These are phyloP conservation scores for Diaporthe ampelina DNA, from an alignment of 2,329 filamentous ascomycete genomes.

Conservation along the genomic window DNA sequence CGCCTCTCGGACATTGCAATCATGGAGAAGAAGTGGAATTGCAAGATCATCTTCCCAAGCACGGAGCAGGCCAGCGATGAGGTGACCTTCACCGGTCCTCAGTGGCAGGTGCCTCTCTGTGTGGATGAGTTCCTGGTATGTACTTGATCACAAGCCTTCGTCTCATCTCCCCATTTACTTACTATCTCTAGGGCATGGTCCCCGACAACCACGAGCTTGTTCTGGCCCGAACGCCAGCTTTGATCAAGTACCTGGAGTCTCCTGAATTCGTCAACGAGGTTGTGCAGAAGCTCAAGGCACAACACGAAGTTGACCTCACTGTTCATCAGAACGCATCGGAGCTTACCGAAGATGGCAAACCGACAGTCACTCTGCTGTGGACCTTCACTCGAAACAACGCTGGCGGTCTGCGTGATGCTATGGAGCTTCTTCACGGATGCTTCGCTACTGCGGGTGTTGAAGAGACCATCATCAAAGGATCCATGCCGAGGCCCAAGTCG, in stretches of 20 bases:
- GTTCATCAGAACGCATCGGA: constrained; percentile 76
- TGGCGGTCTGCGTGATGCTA: constrained; percentile 93
- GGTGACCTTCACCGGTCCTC: constrained; percentile 94
- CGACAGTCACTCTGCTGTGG: constrained; percentile 76
- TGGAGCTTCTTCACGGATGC: constrained; percentile 91
- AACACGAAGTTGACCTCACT: constrained; percentile 91
- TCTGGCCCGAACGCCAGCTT: constrained; percentile 79
- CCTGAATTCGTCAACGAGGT: constrained; percentile 85
- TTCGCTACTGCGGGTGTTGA: constrained; percentile 93
- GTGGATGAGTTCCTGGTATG: constrained; percentile 91
- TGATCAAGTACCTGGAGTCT: constrained; percentile 87
- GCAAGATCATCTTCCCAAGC: constrained; percentile 98
- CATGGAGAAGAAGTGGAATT: constrained; percentile 99
- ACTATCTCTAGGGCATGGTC: constrained; percentile 82
- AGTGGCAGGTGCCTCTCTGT: constrained; percentile 97
- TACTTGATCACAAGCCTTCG: constrained; percentile 18
- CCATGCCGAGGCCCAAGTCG: constrained; percentile 98
- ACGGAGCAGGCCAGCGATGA: constrained; percentile 97
- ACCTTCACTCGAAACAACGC: constrained; percentile 97
- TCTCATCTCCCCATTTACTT: constrained; percentile 46
- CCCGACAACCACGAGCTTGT: constrained; percentile 95
- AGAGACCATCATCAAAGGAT: constrained; percentile 86
- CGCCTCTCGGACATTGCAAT: constrained; percentile 92
- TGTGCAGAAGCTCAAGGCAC: constrained; percentile 85
- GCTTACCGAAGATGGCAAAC: constrained; percentile 68